Percentiles rank a stretch among this genome's conserved stretches.
phyloP scores from a whole-genome alignment of 257 asterid species.

The Rehmannia glutinosa region DNA sequence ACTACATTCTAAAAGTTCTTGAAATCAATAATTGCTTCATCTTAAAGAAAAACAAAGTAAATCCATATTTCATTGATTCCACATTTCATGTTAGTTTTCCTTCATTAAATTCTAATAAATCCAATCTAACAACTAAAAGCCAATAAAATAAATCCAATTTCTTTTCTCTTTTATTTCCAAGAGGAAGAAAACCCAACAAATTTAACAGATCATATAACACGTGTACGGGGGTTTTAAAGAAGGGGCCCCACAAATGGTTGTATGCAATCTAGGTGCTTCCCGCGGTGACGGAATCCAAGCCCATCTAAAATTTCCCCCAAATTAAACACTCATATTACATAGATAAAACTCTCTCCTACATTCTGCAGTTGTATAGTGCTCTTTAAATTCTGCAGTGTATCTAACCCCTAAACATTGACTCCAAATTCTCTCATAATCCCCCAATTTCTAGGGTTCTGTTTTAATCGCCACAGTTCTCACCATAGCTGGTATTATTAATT shows the following conservation, averaged over 20 bases:
- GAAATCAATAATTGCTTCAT: background rate
- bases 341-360: background rate
- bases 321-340: background rate
- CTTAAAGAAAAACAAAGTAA: background rate
- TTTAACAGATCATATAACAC: slow-evolving; percentile 3
- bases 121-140: no score
- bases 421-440: slow-evolving; percentile 6
- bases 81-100: background rate
- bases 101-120: no score
- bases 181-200: background rate
- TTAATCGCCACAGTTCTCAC: slow-evolving; percentile 10
- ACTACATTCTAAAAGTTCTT: background rate
- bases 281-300: slow-evolving; percentile 7
- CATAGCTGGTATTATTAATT: slow-evolving; percentile 17
- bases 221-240: slow-evolving; percentile 1
- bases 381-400: background rate
- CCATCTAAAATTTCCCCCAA: slow-evolving; percentile 16
- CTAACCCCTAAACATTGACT: no score
- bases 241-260: slow-evolving; percentile 15
- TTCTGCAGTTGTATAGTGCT: slow-evolving; percentile 12
- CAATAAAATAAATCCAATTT: no score
- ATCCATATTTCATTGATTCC: background rate
- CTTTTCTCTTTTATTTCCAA: background rate
- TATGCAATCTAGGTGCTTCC: background rate
- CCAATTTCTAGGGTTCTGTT: slow-evolving; percentile 28